Evolutionary conservation across 768 basidiomycete species (phyloP).

Genomic region (Naganishia onofrii): DNA sequence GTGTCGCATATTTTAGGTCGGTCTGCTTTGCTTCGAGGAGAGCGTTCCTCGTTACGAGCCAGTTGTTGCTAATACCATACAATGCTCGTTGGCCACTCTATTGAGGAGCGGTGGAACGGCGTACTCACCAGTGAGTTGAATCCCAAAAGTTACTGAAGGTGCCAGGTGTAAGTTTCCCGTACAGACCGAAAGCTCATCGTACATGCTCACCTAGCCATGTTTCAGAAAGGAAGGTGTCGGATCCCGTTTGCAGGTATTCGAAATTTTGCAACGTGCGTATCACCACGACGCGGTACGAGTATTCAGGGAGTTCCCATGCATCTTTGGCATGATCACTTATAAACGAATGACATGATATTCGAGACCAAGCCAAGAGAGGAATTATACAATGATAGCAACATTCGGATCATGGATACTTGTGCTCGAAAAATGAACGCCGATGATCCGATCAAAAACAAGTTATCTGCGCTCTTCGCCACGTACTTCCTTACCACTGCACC

Average conservation of each 20-base stretch:
- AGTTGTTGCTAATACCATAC: constrained; percentile 66
- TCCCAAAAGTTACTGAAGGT: constrained; percentile 69
- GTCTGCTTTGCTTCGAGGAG: constrained; percentile 70
- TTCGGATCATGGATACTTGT: too few species aligned
- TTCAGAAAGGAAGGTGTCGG: too few species aligned
- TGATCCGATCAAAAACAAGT: neutral
- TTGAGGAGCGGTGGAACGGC: constrained; percentile 31
- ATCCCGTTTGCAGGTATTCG: neutral
- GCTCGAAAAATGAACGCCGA: neutral
- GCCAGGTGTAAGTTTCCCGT: too few species aligned
- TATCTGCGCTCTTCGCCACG: too few species aligned
- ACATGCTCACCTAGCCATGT: constrained; percentile 29
- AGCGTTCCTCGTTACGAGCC: constrained; percentile 79
- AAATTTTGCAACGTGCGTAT: neutral
- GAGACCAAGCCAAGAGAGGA: too few species aligned
- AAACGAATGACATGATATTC: too few species aligned
- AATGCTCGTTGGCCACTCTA: constrained; percentile 25
- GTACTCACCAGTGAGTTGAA: constrained; percentile 77
- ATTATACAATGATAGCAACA: too few species aligned
- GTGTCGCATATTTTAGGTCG: constrained; percentile 75
- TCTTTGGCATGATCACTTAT: neutral
- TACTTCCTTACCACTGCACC: neutral
- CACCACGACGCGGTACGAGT: too few species aligned
- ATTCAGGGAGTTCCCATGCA: neutral
- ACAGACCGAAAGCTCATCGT: neutral